Conservation (phyloP, 1,284 basidiomycete species). For the Blastosporella zonata region DNA sequence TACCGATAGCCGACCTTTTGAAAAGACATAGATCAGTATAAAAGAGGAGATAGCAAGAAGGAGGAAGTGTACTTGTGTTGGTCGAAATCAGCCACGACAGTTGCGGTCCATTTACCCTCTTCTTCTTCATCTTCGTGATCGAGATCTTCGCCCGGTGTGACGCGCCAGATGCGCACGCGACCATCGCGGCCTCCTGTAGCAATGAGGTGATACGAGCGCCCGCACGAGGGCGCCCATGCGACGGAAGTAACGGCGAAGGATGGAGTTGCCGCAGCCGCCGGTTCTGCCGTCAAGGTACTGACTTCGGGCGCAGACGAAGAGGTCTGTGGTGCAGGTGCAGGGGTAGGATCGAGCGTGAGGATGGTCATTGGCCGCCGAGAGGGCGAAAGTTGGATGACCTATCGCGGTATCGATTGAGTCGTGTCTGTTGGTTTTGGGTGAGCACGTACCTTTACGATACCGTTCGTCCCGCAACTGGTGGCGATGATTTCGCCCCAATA, state of each 20-base stretch:
- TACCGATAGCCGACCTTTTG: slow-evolving; percentile 59
- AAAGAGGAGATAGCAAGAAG: slow-evolving; percentile 3
- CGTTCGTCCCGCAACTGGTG: slow-evolving; percentile 67
- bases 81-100: slow-evolving; percentile 81
- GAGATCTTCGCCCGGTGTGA: slow-evolving; percentile 53
- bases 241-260: slow-evolving; percentile 72
- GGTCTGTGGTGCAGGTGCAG: slow-evolving; percentile 7
- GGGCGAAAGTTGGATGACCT: slow-evolving; percentile 58
- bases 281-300: slow-evolving; percentile 6
- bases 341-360: slow-evolving; percentile 39
- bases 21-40: not conserved
- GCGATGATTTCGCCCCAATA: slow-evolving; percentile 92
- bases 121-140: slow-evolving; percentile 34
- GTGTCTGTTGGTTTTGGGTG: not conserved
- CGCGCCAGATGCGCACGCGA: slow-evolving; percentile 83
- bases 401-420: not conserved
- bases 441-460: slow-evolving; percentile 66
- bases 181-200: slow-evolving; percentile 88
- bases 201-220: slow-evolving; percentile 87
- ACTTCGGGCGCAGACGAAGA: slow-evolving; percentile 9
- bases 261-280: slow-evolving; percentile 26
- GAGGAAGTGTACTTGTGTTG: slow-evolving; percentile 62
- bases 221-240: slow-evolving; percentile 90
- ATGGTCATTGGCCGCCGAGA: slow-evolving; percentile 48
- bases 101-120: slow-evolving; percentile 67